phyloP scores from a whole-genome alignment of 306 rosid species.

The Cajanus cajan region DNA sequence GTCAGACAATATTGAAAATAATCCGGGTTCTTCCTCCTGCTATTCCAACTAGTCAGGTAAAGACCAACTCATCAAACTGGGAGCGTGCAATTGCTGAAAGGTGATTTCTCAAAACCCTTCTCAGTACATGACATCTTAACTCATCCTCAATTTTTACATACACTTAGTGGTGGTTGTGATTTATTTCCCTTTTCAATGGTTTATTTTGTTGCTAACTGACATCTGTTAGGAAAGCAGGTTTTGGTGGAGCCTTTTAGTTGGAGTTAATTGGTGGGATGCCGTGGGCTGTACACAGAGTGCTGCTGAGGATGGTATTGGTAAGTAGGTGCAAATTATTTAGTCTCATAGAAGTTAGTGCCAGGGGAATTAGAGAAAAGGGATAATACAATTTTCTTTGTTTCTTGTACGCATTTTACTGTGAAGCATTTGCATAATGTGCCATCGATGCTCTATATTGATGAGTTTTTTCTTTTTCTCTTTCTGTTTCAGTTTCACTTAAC shows the following conservation, averaged over 20 bases:
- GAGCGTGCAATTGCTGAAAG: constrained; percentile 99
- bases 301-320: constrained; percentile 98
- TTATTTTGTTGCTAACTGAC: constrained; percentile 35
- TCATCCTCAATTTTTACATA: constrained; percentile 6
- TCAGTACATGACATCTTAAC: neutral
- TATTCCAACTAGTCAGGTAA: constrained; percentile 66
- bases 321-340: constrained; percentile 32
- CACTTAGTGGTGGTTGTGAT: constrained; percentile 11
- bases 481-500: constrained; percentile 76
- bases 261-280: constrained; percentile 99
- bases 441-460: constrained; percentile 17
- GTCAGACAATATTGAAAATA: constrained; percentile 73
- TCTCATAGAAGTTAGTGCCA: constrained; percentile 11
- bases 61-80: constrained; percentile 73
- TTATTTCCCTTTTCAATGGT: constrained; percentile 9
- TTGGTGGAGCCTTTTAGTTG: constrained; percentile 99
- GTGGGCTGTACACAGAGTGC: constrained; percentile 98
- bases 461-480: constrained; percentile 2
- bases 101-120: constrained; percentile 41
- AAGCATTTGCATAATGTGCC: neutral
- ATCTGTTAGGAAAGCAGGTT: constrained; percentile 58
- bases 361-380: neutral
- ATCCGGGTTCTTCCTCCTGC: constrained; percentile 96
- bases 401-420: constrained; percentile 7
- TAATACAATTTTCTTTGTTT: constrained; percentile 13